These are phyloP conservation scores for Coemansia sp. DNA, from an alignment of 192 early-diverging fungal genomes.

Conservation along the genomic window DNA sequence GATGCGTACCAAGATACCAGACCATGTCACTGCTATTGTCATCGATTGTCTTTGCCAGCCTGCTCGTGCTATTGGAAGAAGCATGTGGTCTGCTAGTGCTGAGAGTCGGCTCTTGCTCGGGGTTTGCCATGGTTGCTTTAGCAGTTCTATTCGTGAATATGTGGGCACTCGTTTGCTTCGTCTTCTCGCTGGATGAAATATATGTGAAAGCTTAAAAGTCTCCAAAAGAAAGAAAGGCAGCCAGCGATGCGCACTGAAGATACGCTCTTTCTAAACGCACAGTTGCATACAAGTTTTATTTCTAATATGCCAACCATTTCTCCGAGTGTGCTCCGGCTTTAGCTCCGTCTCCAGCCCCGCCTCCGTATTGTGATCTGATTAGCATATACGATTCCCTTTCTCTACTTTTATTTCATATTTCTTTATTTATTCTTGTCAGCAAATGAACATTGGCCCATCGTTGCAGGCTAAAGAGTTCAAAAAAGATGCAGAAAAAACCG, in stretches of 20 bases:
- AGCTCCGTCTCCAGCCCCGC: background rate
- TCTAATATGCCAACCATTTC: background rate
- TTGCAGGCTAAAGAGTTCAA: slow-evolving; percentile 20
- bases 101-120: background rate
- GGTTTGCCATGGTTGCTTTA: background rate
- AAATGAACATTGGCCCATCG: slow-evolving; percentile 37
- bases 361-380: background rate
- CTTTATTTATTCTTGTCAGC: background rate
- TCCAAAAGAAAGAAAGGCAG: background rate
- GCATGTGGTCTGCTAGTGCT: background rate
- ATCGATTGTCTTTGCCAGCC: background rate
- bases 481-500: background rate
- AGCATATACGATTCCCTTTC: background rate
- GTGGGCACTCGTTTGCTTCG: no score
- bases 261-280: background rate
- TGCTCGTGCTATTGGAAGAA: background rate
- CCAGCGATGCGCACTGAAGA: background rate
- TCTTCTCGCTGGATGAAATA: no score
- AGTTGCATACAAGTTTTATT: background rate
- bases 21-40: slow-evolving; percentile 10
- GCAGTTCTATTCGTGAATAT: background rate
- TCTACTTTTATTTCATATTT: background rate
- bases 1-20: slow-evolving; percentile 36
- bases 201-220: no score
- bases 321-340: background rate